phyloP scores from a whole-genome alignment of 148 eudicot genomes.

The Euryodendron excelsum region DNA sequence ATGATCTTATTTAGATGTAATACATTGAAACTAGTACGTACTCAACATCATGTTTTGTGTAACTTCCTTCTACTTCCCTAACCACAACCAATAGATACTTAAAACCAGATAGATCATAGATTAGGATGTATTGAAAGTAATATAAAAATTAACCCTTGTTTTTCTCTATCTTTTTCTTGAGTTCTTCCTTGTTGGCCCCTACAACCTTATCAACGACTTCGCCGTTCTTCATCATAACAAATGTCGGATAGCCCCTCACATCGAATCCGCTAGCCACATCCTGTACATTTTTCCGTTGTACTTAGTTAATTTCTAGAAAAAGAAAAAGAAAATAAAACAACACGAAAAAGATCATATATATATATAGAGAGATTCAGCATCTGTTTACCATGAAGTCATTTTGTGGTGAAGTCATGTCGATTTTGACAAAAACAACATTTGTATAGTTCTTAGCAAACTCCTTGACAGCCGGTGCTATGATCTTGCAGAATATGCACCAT shows the following conservation, averaged over 20 bases:
- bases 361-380: too few relatives aligned
- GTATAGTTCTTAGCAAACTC: slow-evolving; percentile 31
- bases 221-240: neutral
- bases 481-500: slow-evolving; percentile 32
- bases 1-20: too few relatives aligned
- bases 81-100: too few relatives aligned
- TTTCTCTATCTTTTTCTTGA: neutral
- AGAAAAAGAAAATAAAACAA: too few relatives aligned
- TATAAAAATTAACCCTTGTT: too few relatives aligned
- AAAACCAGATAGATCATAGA: too few relatives aligned
- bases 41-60: too few relatives aligned
- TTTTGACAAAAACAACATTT: slow-evolving; percentile 36
- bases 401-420: slow-evolving; percentile 22
- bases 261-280: neutral
- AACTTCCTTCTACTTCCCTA: too few relatives aligned
- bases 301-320: too few relatives aligned
- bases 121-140: too few relatives aligned
- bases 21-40: too few relatives aligned
- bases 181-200: neutral
- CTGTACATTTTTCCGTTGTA: neutral
- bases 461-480: slow-evolving; percentile 37
- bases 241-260: neutral
- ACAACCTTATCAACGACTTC: neutral
- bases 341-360: too few relatives aligned
- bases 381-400: slow-evolving; percentile 39